Percentiles rank a stretch among this genome's conserved stretches.
Conservation (phyloP, 176 grass and related monocot species). For the Miscanthus lutarioriparius region DNA sequence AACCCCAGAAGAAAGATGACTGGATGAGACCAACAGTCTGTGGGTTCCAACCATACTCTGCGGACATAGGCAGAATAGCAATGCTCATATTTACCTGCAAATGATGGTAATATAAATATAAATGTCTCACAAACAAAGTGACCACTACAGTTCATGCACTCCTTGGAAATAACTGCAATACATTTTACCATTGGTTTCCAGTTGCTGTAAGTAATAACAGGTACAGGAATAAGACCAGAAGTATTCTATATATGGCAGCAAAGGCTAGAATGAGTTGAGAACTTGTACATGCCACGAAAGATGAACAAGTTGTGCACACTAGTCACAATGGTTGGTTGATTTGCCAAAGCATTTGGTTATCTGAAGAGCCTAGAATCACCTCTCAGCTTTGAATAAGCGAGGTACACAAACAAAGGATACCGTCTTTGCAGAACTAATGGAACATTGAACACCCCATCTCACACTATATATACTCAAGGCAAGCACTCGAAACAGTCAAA, state of each 20-base stretch:
- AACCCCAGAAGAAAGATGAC: constrained; percentile 99
- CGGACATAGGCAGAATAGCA: constrained; percentile 93
- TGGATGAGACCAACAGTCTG: constrained; percentile 87
- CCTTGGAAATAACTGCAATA: background rate
- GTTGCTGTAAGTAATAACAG: no score
- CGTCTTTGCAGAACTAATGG: background rate
- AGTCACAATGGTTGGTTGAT: background rate
- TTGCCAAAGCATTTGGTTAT: no score
- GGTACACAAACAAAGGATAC: no score
- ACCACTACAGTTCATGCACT: background rate
- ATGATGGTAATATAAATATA: constrained; percentile 13
- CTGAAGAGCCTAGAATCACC: no score
- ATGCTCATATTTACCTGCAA: constrained; percentile 99
- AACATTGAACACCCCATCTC: no score
- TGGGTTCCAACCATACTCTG: constrained; percentile 85
- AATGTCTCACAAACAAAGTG: background rate
- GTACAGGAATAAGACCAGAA: background rate
- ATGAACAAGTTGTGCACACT: background rate
- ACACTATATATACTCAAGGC: background rate
- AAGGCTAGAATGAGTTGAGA: background rate
- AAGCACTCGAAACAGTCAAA: background rate
- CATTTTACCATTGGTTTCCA: background rate
- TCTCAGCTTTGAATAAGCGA: no score
- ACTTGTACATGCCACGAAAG: background rate
- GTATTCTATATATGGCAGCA: background rate